These are phyloP conservation scores for Phaeophleospora eucalypticola DNA, from an alignment of 2,329 filamentous ascomycete species.

Conservation along the genomic window DNA sequence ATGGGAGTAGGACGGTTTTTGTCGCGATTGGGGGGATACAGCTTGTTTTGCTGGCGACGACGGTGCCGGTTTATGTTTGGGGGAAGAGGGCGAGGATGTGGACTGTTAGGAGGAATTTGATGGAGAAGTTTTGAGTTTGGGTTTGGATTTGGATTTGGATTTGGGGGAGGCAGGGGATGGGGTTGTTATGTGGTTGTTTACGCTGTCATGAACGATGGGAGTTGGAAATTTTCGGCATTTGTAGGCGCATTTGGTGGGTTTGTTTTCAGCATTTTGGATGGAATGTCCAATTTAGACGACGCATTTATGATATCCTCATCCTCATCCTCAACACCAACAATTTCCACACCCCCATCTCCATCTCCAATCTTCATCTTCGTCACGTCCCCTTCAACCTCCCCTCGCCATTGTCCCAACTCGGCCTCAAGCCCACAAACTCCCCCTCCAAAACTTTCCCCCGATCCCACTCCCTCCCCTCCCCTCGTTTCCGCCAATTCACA, in stretches of 20 bases:
- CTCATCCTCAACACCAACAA: no score
- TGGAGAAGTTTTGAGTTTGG: constrained; percentile 64
- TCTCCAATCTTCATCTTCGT: no score
- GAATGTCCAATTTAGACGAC: no score
- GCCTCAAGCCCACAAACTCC: constrained; percentile 48
- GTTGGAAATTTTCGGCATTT: no score
- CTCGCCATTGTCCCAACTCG: no score
- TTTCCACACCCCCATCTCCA: no score
- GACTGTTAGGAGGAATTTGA: constrained; percentile 80
- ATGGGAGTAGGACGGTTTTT: constrained; percentile 75
- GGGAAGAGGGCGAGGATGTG: constrained; percentile 91
- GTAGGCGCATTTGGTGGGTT: neutral
- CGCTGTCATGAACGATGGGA: no score
- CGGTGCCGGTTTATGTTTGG: constrained; percentile 90
- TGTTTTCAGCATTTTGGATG: neutral
- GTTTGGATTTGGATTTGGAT: neutral
- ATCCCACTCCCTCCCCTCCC: constrained; percentile 64
- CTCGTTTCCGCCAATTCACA: constrained; percentile 33
- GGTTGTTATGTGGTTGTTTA: no score
- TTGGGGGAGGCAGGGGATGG: neutral
- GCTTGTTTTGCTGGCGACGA: constrained; percentile 65
- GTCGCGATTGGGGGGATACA: constrained; percentile 83
- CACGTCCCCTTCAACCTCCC: constrained; percentile 24
- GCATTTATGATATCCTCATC: no score
- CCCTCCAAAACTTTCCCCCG: constrained; percentile 60